phyloP scores from a whole-genome alignment of 2,329 filamentous ascomycete genomes.

The Colletotrichum caudatum region DNA sequence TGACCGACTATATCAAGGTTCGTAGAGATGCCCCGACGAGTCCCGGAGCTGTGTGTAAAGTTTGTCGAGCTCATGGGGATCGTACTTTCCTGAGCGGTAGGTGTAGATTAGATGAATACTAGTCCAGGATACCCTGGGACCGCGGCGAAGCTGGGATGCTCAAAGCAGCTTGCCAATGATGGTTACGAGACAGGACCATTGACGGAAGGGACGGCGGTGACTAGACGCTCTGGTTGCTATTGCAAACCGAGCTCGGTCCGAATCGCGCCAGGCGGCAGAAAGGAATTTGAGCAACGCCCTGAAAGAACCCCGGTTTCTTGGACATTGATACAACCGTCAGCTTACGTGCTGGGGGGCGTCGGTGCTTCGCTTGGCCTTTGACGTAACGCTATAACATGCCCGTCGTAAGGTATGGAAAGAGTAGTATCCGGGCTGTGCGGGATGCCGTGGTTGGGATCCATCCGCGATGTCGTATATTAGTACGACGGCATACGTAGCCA shows the following conservation, averaged over 20 bases:
- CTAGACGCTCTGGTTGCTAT: neutral
- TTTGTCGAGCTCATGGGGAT: neutral
- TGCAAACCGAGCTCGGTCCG: neutral
- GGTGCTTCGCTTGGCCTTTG: neutral
- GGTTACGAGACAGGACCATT: neutral
- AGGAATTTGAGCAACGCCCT: no score
- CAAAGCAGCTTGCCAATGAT: neutral
- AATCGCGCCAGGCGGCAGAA: no score
- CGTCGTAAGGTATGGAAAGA: neutral
- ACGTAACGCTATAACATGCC: neutral
- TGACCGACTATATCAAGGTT: neutral
- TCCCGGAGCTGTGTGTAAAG: neutral
- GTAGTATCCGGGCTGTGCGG: no score
- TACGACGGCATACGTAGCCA: neutral
- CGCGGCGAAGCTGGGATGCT: neutral
- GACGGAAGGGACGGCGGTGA: neutral
- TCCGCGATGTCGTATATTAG: neutral
- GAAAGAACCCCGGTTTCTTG: no score
- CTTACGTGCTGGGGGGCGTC: no score
- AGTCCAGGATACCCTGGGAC: neutral
- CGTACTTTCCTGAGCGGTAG: neutral
- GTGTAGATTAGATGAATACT: neutral
- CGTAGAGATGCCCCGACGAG: neutral
- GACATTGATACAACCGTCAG: no score
- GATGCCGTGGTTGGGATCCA: neutral